These are phyloP conservation scores for Colletotrichum phormii DNA, from an alignment of 2,329 filamentous ascomycete genomes.

Conservation along the genomic window DNA sequence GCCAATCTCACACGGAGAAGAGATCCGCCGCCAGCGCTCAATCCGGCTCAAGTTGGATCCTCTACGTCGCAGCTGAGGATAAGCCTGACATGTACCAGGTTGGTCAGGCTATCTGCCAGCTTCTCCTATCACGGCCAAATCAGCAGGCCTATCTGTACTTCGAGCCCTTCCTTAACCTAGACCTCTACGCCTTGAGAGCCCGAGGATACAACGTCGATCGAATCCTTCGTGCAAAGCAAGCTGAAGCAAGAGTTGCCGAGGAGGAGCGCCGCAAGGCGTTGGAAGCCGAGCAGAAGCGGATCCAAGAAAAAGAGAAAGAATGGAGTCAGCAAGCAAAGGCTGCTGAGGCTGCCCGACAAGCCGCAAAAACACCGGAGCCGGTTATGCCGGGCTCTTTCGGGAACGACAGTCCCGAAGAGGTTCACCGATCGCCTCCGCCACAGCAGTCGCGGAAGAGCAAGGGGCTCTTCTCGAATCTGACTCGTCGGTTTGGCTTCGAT, in stretches of 20 bases:
- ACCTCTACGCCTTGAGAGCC: conserved; percentile 82
- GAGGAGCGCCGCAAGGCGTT: conserved; percentile 80
- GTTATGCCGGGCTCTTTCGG: conserved; percentile 81
- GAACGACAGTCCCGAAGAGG: conserved; percentile 70
- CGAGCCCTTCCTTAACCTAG: conserved; percentile 89
- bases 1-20: conserved; percentile 78
- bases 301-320: conserved; percentile 66
- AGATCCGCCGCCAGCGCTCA: conserved; percentile 76
- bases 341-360: conserved; percentile 52
- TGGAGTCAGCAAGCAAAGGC: conserved; percentile 58
- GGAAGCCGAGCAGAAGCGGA: conserved; percentile 76
- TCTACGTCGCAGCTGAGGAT: conserved; percentile 79
- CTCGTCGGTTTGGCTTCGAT: conserved; percentile 76
- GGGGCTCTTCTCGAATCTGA: conserved; percentile 76
- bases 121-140: conserved; percentile 84
- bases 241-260: conserved; percentile 88
- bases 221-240: conserved; percentile 88
- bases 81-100: conserved; percentile 91
- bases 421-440: conserved; percentile 41
- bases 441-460: conserved; percentile 56
- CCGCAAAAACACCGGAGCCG: conserved; percentile 54
- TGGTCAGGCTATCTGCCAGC: conserved; percentile 84
- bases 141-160: conserved; percentile 91
- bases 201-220: conserved; percentile 98
- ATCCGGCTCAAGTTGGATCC: conserved; percentile 65